Conservation (phyloP, 768 basidiomycete species). For the Neoboletus brunneissimus region DNA sequence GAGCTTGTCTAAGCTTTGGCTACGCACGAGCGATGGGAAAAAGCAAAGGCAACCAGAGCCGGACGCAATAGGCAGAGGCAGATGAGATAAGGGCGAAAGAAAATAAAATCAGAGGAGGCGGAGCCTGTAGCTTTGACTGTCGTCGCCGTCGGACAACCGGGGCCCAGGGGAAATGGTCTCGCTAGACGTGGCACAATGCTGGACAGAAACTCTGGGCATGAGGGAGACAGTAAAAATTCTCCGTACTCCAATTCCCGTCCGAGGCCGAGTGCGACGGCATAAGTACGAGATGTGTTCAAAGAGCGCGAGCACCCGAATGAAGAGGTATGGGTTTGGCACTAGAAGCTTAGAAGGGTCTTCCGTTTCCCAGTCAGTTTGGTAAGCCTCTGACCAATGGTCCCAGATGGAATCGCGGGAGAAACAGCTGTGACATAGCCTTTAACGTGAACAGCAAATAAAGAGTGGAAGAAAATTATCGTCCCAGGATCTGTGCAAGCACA, state of each 20-base stretch:
- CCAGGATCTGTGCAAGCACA: slow-evolving; percentile 39
- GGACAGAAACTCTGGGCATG: background rate
- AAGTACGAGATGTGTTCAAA: background rate
- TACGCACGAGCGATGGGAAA: background rate
- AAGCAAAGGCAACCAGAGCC: background rate
- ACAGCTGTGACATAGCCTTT: background rate
- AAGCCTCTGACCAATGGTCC: background rate
- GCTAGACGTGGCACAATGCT: background rate
- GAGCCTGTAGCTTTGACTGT: background rate
- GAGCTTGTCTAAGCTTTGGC: background rate
- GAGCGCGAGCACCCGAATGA: background rate
- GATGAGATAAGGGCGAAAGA: background rate
- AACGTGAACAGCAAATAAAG: background rate
- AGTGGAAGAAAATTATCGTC: background rate
- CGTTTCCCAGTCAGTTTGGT: slow-evolving; percentile 1
- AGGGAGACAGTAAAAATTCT: background rate
- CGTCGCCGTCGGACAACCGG: background rate
- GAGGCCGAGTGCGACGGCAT: background rate
- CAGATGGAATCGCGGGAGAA: slow-evolving; percentile 9
- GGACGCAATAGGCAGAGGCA: background rate
- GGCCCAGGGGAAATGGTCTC: background rate
- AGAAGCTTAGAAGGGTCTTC: background rate
- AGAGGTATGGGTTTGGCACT: background rate
- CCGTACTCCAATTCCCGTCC: background rate
- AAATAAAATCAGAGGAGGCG: background rate